Percentiles rank a stretch among this genome's conserved stretches.
phyloP scores from a whole-genome alignment of 306 rosid species.

The Sesbania bispinosa region DNA sequence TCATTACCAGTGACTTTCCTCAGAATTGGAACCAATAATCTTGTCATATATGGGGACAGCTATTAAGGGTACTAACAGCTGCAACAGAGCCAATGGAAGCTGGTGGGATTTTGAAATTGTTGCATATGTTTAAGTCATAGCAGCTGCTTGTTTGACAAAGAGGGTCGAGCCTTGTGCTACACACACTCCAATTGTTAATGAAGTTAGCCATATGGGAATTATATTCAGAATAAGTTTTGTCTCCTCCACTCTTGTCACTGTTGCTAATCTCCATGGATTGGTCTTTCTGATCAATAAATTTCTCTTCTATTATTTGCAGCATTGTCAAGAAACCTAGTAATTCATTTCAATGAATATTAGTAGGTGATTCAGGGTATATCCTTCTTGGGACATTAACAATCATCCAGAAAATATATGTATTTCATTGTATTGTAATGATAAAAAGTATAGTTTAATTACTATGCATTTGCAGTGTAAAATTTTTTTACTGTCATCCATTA shows the following conservation, averaged over 20 bases:
- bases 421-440: too few relatives aligned
- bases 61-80: constrained; percentile 33
- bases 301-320: constrained; percentile 55
- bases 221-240: constrained; percentile 42
- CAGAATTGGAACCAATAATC: constrained; percentile 34
- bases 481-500: too few relatives aligned
- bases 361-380: too few relatives aligned
- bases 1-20: constrained; percentile 39
- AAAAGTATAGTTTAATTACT: too few relatives aligned
- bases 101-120: constrained; percentile 38
- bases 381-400: too few relatives aligned
- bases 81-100: constrained; percentile 35
- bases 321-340: constrained; percentile 51
- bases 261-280: constrained; percentile 51
- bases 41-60: constrained; percentile 37
- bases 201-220: constrained; percentile 49
- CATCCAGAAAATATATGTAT: too few relatives aligned
- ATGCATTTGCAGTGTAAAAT: too few relatives aligned
- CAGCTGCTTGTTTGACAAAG: constrained; percentile 47
- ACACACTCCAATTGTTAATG: constrained; percentile 34
- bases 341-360: neutral
- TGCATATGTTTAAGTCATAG: constrained; percentile 24
- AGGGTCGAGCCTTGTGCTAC: constrained; percentile 35
- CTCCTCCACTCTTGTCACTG: constrained; percentile 51
- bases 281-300: constrained; percentile 4